A percentile compares a stretch with the other conserved stretches of the same genome.
phyloP scores from a whole-genome alignment of 1,284 basidiomycete species.

The Ustilago sp. region DNA sequence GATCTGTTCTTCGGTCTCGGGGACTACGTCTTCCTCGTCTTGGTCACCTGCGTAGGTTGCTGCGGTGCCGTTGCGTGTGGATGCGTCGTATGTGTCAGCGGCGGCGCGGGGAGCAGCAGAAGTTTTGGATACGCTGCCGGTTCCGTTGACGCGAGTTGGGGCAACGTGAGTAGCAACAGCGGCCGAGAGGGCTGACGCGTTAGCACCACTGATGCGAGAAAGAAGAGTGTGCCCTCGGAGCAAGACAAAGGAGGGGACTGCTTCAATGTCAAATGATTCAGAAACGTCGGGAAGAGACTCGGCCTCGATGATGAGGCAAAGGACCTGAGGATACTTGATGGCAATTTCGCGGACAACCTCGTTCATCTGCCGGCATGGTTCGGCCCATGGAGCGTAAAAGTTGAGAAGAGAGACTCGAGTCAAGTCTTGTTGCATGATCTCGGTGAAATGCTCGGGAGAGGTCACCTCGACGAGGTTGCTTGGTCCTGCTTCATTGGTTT shows the following conservation, averaged over 20 bases:
- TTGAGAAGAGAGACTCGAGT: conserved; percentile 66
- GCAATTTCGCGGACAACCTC: conserved; percentile 73
- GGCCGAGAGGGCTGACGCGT: conserved; percentile 78
- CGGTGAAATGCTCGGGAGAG: conserved; percentile 65
- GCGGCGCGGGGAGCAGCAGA: conserved; percentile 57
- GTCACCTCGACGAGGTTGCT: conserved; percentile 63
- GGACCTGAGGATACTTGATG: conserved; percentile 77
- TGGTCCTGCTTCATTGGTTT: conserved; percentile 28
- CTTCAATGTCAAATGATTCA: conserved; percentile 91
- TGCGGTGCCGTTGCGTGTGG: conserved; percentile 23
- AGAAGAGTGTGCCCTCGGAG: conserved; percentile 90
- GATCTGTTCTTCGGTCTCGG: conserved; percentile 78
- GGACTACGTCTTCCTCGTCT: conserved; percentile 46
- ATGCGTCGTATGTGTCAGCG: conserved; percentile 49
- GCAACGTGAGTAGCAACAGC: conserved; percentile 74
- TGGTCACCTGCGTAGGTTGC: conserved; percentile 34
- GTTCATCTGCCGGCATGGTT: conserved; percentile 69
- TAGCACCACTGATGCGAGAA: conserved; percentile 83
- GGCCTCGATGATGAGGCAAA: conserved; percentile 91
- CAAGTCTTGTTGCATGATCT: conserved; percentile 63
- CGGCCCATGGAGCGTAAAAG: conserved; percentile 69
- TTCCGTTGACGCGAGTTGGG: conserved; percentile 68
- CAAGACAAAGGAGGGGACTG: conserved; percentile 87
- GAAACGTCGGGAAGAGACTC: conserved; percentile 88
- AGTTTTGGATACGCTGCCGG: conserved; percentile 57